A percentile compares a stretch with the other conserved stretches of the same genome.
These are phyloP conservation scores for Daldinia bambusicola DNA, from an alignment of 495 filamentous ascomycete genomes.

Conservation along the genomic window DNA sequence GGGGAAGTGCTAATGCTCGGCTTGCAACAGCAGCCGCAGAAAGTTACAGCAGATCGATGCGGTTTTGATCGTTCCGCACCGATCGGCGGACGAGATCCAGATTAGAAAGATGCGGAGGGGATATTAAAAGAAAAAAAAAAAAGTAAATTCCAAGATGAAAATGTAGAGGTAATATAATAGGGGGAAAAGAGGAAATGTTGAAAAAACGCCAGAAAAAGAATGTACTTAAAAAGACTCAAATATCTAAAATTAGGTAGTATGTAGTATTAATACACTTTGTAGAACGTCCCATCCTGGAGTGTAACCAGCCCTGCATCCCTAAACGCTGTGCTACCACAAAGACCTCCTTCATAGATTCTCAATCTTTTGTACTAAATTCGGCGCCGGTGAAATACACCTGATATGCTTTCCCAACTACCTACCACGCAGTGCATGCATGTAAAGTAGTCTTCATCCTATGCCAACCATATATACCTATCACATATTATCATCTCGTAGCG, in stretches of 20 bases:
- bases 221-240: background rate
- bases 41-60: conserved; percentile 32
- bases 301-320: background rate
- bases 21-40: conserved; percentile 15
- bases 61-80: conserved; percentile 19
- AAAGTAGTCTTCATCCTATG: background rate
- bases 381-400: background rate
- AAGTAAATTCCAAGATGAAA: too few species aligned
- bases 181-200: background rate
- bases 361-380: background rate
- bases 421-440: too few species aligned
- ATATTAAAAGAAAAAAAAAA: too few species aligned
- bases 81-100: conserved; percentile 14
- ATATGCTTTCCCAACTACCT: background rate
- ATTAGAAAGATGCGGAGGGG: too few species aligned
- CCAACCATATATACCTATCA: background rate
- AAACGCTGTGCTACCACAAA: background rate
- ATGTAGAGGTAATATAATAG: too few species aligned
- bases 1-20: conserved; percentile 15
- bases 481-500: too few species aligned
- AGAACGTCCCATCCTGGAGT: background rate
- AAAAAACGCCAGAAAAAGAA: background rate
- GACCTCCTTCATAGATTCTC: background rate
- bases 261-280: background rate
- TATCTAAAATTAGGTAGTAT: background rate